phyloP scores from a whole-genome alignment of 2,329 filamentous ascomycete genomes.

The Paecilomyces niveus region DNA sequence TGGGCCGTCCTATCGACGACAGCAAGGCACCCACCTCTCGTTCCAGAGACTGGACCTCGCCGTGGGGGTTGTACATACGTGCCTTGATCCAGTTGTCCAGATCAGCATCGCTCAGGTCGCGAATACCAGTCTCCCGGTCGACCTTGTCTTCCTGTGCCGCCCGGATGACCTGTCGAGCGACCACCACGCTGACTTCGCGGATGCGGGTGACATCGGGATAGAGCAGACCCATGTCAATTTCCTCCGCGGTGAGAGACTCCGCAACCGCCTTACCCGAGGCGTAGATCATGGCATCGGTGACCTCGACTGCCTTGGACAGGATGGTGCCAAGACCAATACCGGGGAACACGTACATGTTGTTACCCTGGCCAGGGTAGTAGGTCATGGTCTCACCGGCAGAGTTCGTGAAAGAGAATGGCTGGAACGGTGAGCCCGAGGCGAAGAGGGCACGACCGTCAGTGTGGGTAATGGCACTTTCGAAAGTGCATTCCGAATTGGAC shows the following conservation, averaged over 20 bases:
- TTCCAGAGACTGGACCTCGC: constrained; percentile 40
- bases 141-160: constrained; percentile 78
- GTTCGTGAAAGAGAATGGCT: constrained; percentile 59
- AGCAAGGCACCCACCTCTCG: constrained; percentile 39
- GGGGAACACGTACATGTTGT: constrained; percentile 89
- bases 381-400: constrained; percentile 53
- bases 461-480: constrained; percentile 84
- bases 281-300: constrained; percentile 97
- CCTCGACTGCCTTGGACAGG: constrained; percentile 73
- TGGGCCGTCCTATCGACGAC: constrained; percentile 20
- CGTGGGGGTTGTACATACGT: constrained; percentile 44
- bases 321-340: constrained; percentile 92
- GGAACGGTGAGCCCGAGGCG: constrained; percentile 90
- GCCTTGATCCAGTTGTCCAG: constrained; percentile 42
- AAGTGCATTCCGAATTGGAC: constrained; percentile 95
- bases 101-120: constrained; percentile 34
- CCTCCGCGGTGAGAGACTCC: constrained; percentile 69
- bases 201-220: constrained; percentile 91
- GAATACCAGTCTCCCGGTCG: constrained; percentile 39
- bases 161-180: constrained; percentile 89
- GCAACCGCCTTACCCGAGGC: constrained; percentile 78
- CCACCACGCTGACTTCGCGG: constrained; percentile 76
- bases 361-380: constrained; percentile 73
- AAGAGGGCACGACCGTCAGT: constrained; percentile 90
- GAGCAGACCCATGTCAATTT: constrained; percentile 75